Evolutionary conservation across 108 stramenopile species (phyloP), one percentile per base, ranked within the genome.

Genomic region (Fistulifera pelliculosa): DNA sequence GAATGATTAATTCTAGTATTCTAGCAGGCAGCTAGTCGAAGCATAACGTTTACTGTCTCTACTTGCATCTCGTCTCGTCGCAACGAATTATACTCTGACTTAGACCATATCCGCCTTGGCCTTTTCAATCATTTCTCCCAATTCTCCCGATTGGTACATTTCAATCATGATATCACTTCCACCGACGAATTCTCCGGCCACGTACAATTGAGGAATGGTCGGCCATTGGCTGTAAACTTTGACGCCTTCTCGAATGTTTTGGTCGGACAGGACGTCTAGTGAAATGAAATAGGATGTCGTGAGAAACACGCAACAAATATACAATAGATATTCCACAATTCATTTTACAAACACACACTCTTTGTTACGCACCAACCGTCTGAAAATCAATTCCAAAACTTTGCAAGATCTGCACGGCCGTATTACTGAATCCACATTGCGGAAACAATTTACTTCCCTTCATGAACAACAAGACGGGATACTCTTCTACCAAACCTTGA

Each of bases 121-220:
- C 61, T 73, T 78, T 62, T 78, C 72, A 39, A 78, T 69, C 68
- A 73, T 56, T 54, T 74, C 73, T 41, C 68, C 73, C 3, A 79
- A 54, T 53, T 74, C 73, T 28, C 96, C 97, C 48, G 58, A 78
- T 69, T 96, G 83, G 64, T 95, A 91, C 71, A 87, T 67, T 60
- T 78, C 68, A 56, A 73, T 69, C 71, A 77, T 77, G 50, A 99
- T 99, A 72, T 99, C 98, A 56, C 87, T 89, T 47, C 98, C 98
- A 49, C 98, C 98, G 49, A 99, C 76, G 69, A 99, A 99, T 61
- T 97, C 96, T 23, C 98, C 96, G 48, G 67, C 79, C 15, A 99
- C 94, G 64, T 96, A 99, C 24, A 99, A 80, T 62, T 99, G 98
- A 0, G 96, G 98, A 66, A 99, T 96, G 19, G 98, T 99, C 5